Percentiles rank a stretch among this genome's conserved stretches.
Conservation (phyloP, 257 asterid genomes). For the Solanum acaule region DNA sequence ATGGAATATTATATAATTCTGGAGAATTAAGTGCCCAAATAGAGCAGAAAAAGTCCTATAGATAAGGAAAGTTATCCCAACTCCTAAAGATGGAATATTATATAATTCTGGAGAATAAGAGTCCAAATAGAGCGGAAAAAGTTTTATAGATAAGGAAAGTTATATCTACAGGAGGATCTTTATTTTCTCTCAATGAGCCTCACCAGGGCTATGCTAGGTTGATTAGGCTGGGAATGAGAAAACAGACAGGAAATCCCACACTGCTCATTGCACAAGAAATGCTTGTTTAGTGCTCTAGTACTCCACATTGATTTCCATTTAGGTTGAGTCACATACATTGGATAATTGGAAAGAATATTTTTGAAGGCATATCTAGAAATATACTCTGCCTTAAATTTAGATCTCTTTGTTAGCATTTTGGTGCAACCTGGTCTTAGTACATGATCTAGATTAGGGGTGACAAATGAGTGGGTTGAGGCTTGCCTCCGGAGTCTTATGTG, state of each 20-base stretch:
- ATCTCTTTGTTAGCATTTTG: not conserved
- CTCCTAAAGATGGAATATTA: not conserved
- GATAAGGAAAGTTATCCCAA: not conserved
- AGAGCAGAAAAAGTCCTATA: not conserved
- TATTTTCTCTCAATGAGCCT: not conserved
- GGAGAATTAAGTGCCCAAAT: not conserved
- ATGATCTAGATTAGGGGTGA: not conserved
- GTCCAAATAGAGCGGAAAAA: not conserved
- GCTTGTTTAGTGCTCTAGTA: not conserved
- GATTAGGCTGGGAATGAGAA: not conserved
- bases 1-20: not conserved
- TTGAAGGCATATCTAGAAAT: not conserved
- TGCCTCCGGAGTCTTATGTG: not conserved
- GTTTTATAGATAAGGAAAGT: not conserved
- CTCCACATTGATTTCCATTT: not conserved
- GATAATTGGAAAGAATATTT: not conserved
- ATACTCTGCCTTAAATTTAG: not conserved
- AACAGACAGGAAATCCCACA: not conserved
- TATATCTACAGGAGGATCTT: not conserved
- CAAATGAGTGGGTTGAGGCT: not conserved
- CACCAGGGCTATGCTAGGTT: not conserved
- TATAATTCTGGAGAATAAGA: not conserved
- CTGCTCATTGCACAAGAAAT: not conserved
- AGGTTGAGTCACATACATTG: not conserved
- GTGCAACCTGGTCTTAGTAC: not conserved